Percentiles rank a stretch among this genome's conserved stretches.
Conservation (phyloP, 305 asterid genomes). For the Fraxinus xanthoxyloides region DNA sequence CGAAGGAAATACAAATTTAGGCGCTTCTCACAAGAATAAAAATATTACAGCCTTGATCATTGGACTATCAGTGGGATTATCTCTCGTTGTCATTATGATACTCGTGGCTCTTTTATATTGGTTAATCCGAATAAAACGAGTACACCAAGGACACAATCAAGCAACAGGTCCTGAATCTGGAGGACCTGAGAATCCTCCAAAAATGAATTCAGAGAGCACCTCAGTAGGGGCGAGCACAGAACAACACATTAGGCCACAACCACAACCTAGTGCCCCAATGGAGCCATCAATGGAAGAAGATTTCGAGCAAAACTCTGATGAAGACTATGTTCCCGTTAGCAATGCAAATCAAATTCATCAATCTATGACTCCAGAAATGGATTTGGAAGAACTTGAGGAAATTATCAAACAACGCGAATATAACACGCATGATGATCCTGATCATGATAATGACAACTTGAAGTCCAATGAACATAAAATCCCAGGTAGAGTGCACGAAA, state of each 20-base stretch:
- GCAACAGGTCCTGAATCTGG: neutral
- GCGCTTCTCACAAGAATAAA: slow-evolving; percentile 5
- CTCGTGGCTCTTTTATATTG: neutral
- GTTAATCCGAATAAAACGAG: slow-evolving; percentile 1
- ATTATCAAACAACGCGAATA: slow-evolving; percentile 12
- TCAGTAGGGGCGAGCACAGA: neutral
- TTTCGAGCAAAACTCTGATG: neutral
- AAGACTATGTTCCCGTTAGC: slow-evolving; percentile 10
- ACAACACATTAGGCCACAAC: neutral
- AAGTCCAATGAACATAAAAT: slow-evolving; percentile 1
- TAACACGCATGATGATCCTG: neutral
- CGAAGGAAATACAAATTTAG: slow-evolving; percentile 16
- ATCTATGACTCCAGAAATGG: slow-evolving; percentile 21
- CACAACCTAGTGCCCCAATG: slow-evolving; percentile 7
- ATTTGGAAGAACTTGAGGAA: slow-evolving; percentile 17
- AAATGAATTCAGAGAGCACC: neutral
- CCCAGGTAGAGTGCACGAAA: neutral
- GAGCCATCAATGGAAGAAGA: neutral
- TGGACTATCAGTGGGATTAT: slow-evolving; percentile 26
- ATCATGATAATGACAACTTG: neutral
- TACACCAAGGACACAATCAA: slow-evolving; percentile 1
- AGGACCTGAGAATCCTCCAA: neutral
- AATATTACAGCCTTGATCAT: slow-evolving; percentile 15
- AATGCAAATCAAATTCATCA: neutral
- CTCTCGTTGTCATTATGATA: neutral